Evolutionary conservation across 2,329 filamentous ascomycete genomes (phyloP).

Genomic region (Colletotrichum salicis): DNA sequence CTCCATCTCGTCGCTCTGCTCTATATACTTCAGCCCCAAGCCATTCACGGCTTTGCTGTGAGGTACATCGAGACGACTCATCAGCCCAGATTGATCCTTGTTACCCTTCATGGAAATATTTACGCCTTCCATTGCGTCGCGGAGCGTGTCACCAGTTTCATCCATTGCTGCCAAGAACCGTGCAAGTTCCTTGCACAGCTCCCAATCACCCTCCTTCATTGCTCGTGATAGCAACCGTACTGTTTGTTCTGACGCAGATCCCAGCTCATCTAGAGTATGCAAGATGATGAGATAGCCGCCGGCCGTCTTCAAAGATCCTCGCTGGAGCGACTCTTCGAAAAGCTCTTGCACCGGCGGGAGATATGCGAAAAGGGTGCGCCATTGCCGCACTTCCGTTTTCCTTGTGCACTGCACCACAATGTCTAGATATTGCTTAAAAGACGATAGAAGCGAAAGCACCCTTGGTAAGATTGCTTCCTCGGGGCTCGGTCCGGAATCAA

Average conservation of each 20-base stretch:
- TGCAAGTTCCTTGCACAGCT: slow-evolving; percentile 92
- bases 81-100: slow-evolving; percentile 23
- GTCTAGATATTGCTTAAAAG: slow-evolving; percentile 87
- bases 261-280: slow-evolving; percentile 81
- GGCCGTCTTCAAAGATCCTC: slow-evolving; percentile 90
- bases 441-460: slow-evolving; percentile 73
- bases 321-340: slow-evolving; percentile 90
- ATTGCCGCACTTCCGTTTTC: slow-evolving; percentile 95
- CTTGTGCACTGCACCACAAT: slow-evolving; percentile 97
- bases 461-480: slow-evolving; percentile 73
- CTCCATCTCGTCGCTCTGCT: slow-evolving; percentile 48
- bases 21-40: slow-evolving; percentile 41
- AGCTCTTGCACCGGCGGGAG: slow-evolving; percentile 90
- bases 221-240: slow-evolving; percentile 84
- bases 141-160: slow-evolving; percentile 82
- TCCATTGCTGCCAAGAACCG: slow-evolving; percentile 96
- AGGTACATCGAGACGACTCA: slow-evolving; percentile 33
- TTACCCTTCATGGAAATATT: slow-evolving; percentile 50
- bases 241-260: slow-evolving; percentile 77
- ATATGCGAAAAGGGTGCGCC: slow-evolving; percentile 92
- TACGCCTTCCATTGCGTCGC: slow-evolving; percentile 75
- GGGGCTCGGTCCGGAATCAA: slow-evolving; percentile 74
- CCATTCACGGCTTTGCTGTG: slow-evolving; percentile 44
- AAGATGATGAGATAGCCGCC: slow-evolving; percentile 96
- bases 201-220: slow-evolving; percentile 89